Evolutionary conservation across 1,139 yeast species (phyloP).

Genomic region (Blastobotrys indianensis): DNA sequence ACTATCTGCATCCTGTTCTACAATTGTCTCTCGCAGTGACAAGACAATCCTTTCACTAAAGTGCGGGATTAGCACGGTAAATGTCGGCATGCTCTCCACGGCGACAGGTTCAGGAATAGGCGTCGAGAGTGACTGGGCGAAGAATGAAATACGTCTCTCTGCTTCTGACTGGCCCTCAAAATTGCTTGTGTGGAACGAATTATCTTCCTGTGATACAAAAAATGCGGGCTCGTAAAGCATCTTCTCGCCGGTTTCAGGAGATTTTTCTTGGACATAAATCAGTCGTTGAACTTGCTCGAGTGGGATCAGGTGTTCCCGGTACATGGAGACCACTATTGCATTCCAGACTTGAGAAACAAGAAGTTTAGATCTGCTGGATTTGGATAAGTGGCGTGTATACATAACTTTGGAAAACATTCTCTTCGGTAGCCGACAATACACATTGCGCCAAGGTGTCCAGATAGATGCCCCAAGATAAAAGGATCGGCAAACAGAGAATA

Average conservation of each 20-base stretch:
- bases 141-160: slow-evolving; percentile 72
- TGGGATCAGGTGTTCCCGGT: slow-evolving; percentile 70
- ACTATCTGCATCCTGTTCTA: slow-evolving; percentile 51
- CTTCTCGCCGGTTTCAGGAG: slow-evolving; percentile 32
- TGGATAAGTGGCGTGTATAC: slow-evolving; percentile 41
- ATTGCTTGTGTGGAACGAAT: slow-evolving; percentile 35
- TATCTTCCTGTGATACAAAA: slow-evolving; percentile 72
- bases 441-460: slow-evolving; percentile 82
- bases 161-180: slow-evolving; percentile 64
- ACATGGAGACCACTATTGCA: slow-evolving; percentile 67
- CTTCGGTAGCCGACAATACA: slow-evolving; percentile 67
- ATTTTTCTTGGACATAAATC: slow-evolving; percentile 47
- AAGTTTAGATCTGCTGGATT: slow-evolving; percentile 41
- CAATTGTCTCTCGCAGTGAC: slow-evolving; percentile 59
- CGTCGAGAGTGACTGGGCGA: slow-evolving; percentile 80
- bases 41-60: slow-evolving; percentile 70
- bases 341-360: slow-evolving; percentile 76
- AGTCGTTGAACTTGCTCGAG: slow-evolving; percentile 53
- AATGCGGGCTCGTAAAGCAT: slow-evolving; percentile 50
- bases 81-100: slow-evolving; percentile 69
- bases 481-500: slow-evolving; percentile 65
- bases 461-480: slow-evolving; percentile 72
- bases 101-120: slow-evolving; percentile 71
- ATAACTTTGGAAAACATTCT: slow-evolving; percentile 63
- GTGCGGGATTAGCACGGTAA: slow-evolving; percentile 83